Evolutionary conservation across 345 rosid species (phyloP).

Genomic region (Excoecaria agallocha): DNA sequence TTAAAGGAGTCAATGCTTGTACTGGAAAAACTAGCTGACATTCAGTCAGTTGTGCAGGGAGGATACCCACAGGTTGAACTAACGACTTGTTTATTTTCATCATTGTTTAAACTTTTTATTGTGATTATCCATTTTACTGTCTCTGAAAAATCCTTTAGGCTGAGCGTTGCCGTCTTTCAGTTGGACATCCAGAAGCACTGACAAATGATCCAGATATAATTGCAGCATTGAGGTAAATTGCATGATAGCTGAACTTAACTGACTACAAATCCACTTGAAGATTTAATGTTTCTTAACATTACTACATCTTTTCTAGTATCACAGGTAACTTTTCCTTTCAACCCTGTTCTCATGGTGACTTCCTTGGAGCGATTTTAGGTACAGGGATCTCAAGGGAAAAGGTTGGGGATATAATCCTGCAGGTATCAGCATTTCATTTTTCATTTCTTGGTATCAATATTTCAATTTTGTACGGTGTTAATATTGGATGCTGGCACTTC

Average conservation of each 20-base stretch:
- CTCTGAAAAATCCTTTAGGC: conserved; percentile 51
- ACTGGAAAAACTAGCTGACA: conserved; percentile 60
- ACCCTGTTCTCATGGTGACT: conserved; percentile 87
- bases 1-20: conserved; percentile 60
- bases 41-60: conserved; percentile 68
- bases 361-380: conserved; percentile 90
- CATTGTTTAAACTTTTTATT: neutral
- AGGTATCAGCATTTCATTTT: conserved; percentile 42
- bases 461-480: neutral
- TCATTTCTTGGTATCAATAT: too few species aligned
- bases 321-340: conserved; percentile 76
- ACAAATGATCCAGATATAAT: conserved; percentile 63
- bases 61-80: conserved; percentile 81
- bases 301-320: conserved; percentile 43
- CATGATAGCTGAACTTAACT: neutral
- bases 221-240: conserved; percentile 63
- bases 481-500: neutral
- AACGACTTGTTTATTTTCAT: conserved; percentile 3
- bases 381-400: conserved; percentile 83
- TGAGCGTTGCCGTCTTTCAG: conserved; percentile 82
- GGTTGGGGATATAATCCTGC: conserved; percentile 85
- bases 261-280: neutral
- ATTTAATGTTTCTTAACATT: neutral
- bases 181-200: conserved; percentile 68
- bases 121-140: conserved; percentile 10